Percentiles rank a stretch among this genome's conserved stretches.
Evolutionary conservation across 441 rosid genomes (phyloP).

Genomic region (Theobroma grandiflorum): DNA sequence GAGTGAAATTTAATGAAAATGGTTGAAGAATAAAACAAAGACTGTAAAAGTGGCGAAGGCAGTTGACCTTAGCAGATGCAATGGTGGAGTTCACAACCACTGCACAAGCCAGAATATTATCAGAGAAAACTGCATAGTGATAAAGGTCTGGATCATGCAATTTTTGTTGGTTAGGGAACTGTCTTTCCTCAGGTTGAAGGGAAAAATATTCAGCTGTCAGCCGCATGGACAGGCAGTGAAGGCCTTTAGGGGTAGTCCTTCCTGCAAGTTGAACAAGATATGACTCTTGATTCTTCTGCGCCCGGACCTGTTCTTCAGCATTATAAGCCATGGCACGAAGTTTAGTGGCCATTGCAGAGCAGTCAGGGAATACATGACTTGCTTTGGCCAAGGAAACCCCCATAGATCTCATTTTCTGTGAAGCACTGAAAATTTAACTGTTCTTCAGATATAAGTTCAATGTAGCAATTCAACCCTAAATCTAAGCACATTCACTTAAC

Average conservation of each 20-base stretch:
- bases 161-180: slow-evolving; percentile 66
- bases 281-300: slow-evolving; percentile 67
- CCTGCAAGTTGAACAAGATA: slow-evolving; percentile 84
- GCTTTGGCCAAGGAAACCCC: slow-evolving; percentile 68
- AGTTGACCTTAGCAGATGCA: slow-evolving; percentile 72
- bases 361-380: slow-evolving; percentile 62
- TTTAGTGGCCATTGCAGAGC: slow-evolving; percentile 70
- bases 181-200: slow-evolving; percentile 71
- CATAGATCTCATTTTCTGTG: slow-evolving; percentile 70
- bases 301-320: slow-evolving; percentile 77
- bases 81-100: slow-evolving; percentile 89
- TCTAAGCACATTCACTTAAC: slow-evolving; percentile 20
- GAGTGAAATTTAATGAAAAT: neutral
- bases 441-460: slow-evolving; percentile 30
- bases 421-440: slow-evolving; percentile 59
- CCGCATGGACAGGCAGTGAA: slow-evolving; percentile 91
- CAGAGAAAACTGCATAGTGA: slow-evolving; percentile 88
- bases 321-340: slow-evolving; percentile 78
- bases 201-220: slow-evolving; percentile 84
- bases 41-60: neutral
- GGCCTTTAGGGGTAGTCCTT: slow-evolving; percentile 88
- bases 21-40: neutral
- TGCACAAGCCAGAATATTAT: slow-evolving; percentile 83
- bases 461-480: slow-evolving; percentile 21
- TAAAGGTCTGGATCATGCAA: slow-evolving; percentile 57